Base-by-base conservation (phyloP, 2,329 filamentous ascomycete species). In the Penicillium sumatraense region DNA sequence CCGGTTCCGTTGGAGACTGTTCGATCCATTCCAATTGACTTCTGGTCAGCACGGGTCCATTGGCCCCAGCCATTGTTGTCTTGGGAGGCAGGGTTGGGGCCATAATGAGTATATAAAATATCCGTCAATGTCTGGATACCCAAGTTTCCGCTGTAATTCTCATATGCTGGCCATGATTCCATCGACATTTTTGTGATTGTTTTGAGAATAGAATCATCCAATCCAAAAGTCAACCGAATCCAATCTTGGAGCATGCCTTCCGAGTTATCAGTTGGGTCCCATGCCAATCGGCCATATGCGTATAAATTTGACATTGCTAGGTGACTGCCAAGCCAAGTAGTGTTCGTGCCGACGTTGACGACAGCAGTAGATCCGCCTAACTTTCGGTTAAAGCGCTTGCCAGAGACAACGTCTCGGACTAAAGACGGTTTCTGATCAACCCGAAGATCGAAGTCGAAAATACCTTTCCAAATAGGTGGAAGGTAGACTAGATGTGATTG, bases 261-360 rank as follows among this genome's bases (percentile, higher is more conserved):
- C 0, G 81, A 68, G 40, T 83, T 79, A 0, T 70, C 63, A 0
- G 75, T 74, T 0, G 87, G 84, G 50, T 87, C 74, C 88, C 88
- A 90, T 0, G 87, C 86, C 14, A 90, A 68, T 2, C 81, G 80
- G 9, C 88, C 88, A 61, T 85, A 91, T 0, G 86, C 86, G 62
- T 89, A 90, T 1, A 90, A 72, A 65, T 90, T 90, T 0, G 85
- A 86, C 86, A 90, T 88, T 46, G 87, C 80, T 0, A 90, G 75
- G 68, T 89, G 86, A 55, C 83, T 86, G 9, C 88, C 88, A 0
- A 90, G 76, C 88, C 88, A 91, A 1, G 83, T 89, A 0, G 78
- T 71, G 65, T 89, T 86, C 0, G 77, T 82, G 0, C 88, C 88
- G 2, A 88, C 86, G 54, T 89, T 89, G 23, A 85, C 82, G 1